Evolutionary conservation across 768 basidiomycete species (phyloP).

Genomic region (Myochromella boudieri): DNA sequence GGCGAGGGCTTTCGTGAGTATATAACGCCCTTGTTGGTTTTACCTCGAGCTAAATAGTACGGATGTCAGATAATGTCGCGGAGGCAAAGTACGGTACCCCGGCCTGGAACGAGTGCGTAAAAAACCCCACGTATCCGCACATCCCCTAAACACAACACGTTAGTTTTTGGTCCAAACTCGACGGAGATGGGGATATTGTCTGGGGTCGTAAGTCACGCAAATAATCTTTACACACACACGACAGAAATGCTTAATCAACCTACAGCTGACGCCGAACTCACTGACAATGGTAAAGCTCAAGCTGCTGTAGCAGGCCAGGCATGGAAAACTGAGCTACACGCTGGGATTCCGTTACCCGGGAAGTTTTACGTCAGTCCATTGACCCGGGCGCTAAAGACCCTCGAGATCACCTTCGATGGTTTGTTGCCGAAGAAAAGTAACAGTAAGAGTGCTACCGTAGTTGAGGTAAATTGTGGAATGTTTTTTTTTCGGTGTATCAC

Average conservation of each 20-base stretch:
- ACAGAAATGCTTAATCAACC: background rate
- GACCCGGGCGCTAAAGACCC: constrained; percentile 59
- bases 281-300: constrained; percentile 54
- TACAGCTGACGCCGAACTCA: constrained; percentile 67
- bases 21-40: background rate
- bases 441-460: background rate
- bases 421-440: background rate
- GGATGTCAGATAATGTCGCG: constrained; percentile 62
- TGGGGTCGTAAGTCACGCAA: constrained; percentile 67
- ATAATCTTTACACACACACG: background rate
- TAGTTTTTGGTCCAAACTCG: constrained; percentile 62
- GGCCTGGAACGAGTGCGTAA: constrained; percentile 64
- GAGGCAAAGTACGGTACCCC: constrained; percentile 55
- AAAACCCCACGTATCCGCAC: background rate
- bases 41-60: background rate
- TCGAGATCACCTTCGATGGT: constrained; percentile 50
- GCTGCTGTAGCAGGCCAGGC: constrained; percentile 42
- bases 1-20: constrained; percentile 72
- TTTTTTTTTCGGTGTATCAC: background rate
- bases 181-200: constrained; percentile 61
- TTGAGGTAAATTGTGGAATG: background rate
- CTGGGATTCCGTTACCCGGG: constrained; percentile 51
- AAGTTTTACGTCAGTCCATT: constrained; percentile 64
- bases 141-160: background rate
- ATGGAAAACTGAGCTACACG: constrained; percentile 49